Base-by-base conservation (phyloP, 495 filamentous ascomycete genomes). In the Staphylotrichum tortipilum region DNA sequence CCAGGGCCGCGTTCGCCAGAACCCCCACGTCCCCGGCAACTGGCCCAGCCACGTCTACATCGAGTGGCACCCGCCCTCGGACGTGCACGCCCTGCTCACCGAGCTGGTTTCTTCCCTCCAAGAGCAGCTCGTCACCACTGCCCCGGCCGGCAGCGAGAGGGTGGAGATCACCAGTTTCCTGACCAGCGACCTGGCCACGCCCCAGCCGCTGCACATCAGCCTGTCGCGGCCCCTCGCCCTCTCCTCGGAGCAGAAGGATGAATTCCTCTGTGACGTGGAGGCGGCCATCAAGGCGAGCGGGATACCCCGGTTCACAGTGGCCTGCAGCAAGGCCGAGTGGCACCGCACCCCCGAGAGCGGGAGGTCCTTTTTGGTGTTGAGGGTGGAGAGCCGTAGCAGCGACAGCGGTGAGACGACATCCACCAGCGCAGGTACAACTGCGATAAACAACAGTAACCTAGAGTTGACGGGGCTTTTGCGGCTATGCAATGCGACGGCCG, bases 1-100 rank as follows among this genome's bases (percentile, higher is more conserved):
- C 66, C 83, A 82, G 24, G 92, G 92, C 24, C 79, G 89, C 35
- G 85, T 82, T 60, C 76, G 92, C 21, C 78, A 79, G 35, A 85
- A 80, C 35, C 90, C 92, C 3, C 92, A 98, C 66, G 70, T 91
- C 11, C 78, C 85, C 44, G 92, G 92, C 19, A 86, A 86, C 68
- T 98, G 92, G 92, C 86, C 92, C 2, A 89, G 82, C 15, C 89
- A 95, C 65, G 57, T 96, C 18, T 98, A 94, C 65, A 72, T 97
- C 47, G 91, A 97, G 73, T 98, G 91, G 88, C 77, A 81, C 68
- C 86, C 89, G 19, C 68, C 74, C 0, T 66, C 75, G 44, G 53
- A 67, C 46, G 78, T 88, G 53, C 74, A 80, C 39, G 55, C 57
- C 6, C 55, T 70, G 7, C 70, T 95, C 47, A 55, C 68, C 40